These are phyloP conservation scores for Starmerella gropengiesseri DNA, from an alignment of 805 yeast genomes.

Conservation along the genomic window DNA sequence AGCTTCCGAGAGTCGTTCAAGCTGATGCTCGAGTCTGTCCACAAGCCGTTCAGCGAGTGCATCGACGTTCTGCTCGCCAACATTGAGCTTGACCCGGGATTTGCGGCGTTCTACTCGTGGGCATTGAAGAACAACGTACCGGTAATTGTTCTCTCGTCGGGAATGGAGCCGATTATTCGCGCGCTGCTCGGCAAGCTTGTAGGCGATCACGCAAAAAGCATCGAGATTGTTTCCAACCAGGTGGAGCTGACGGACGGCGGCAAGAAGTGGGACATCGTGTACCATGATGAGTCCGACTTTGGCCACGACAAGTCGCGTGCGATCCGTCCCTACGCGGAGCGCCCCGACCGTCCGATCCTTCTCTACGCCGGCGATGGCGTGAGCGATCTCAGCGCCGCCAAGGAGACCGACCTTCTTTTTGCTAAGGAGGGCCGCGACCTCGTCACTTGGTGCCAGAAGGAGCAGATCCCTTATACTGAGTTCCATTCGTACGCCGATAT, in stretches of 20 bases:
- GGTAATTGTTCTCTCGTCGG: conserved; percentile 76
- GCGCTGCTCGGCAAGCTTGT: conserved; percentile 64
- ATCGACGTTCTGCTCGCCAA: conserved; percentile 53
- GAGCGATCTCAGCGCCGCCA: conserved; percentile 87
- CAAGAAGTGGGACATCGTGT: conserved; percentile 66
- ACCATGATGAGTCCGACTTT: conserved; percentile 72
- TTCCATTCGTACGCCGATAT: conserved; percentile 72
- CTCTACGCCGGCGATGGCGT: conserved; percentile 98
- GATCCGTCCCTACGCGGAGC: conserved; percentile 40
- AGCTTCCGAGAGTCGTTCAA: conserved; percentile 66
- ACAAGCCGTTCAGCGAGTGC: conserved; percentile 71
- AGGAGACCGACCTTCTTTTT: conserved; percentile 83
- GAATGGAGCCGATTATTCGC: conserved; percentile 85
- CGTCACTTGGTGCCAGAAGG: conserved; percentile 69
- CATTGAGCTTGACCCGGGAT: conserved; percentile 81
- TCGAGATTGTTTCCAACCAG: conserved; percentile 74
- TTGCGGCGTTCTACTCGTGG: conserved; percentile 71
- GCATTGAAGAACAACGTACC: conserved; percentile 53
- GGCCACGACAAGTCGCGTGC: conserved; percentile 93
- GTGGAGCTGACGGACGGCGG: conserved; percentile 46
- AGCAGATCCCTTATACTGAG: conserved; percentile 72
- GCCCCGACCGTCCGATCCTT: conserved; percentile 45
- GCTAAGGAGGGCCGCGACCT: conserved; percentile 90
- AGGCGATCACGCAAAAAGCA: conserved; percentile 63
- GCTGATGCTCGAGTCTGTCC: conserved; percentile 70